Conservation (phyloP, 1,284 basidiomycete genomes). For the Somion occarium region DNA sequence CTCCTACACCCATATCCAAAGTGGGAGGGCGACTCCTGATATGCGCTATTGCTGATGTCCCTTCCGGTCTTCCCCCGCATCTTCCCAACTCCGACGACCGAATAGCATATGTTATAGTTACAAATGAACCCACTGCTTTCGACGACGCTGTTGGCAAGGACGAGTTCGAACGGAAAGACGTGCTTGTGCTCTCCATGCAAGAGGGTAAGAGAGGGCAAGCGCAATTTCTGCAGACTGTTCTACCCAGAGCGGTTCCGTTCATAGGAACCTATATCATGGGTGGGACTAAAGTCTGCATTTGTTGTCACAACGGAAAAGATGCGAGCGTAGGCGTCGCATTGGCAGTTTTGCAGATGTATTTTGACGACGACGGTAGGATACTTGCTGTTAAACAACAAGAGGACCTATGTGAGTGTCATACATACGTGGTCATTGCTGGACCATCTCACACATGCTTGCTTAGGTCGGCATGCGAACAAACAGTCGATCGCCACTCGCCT, state of each 20-base stretch:
- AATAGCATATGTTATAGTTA: constrained; percentile 21
- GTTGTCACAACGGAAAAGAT: constrained; percentile 56
- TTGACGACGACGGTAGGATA: constrained; percentile 51
- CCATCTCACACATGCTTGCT: too few species aligned
- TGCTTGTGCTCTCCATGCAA: constrained; percentile 30
- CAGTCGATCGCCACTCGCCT: constrained; percentile 59
- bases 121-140: constrained; percentile 4
- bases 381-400: too few species aligned
- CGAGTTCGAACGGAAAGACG: background rate
- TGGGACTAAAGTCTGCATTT: constrained; percentile 42
- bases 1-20: constrained; percentile 22
- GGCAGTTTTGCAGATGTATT: constrained; percentile 52
- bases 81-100: constrained; percentile 5
- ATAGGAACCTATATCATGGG: constrained; percentile 35
- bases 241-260: constrained; percentile 49
- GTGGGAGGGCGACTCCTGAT: constrained; percentile 22
- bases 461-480: constrained; percentile 39
- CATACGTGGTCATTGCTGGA: too few species aligned
- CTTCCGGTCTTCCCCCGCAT: constrained; percentile 12
- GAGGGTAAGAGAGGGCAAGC: constrained; percentile 52
- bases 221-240: constrained; percentile 41
- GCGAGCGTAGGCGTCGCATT: constrained; percentile 59
- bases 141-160: background rate
- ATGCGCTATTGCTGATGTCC: constrained; percentile 21
- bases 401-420: constrained; percentile 13